Percentiles rank a stretch among this genome's conserved stretches.
Evolutionary conservation across 2,329 filamentous ascomycete species (phyloP).

Genomic region (Epichloe brachyelytri): DNA sequence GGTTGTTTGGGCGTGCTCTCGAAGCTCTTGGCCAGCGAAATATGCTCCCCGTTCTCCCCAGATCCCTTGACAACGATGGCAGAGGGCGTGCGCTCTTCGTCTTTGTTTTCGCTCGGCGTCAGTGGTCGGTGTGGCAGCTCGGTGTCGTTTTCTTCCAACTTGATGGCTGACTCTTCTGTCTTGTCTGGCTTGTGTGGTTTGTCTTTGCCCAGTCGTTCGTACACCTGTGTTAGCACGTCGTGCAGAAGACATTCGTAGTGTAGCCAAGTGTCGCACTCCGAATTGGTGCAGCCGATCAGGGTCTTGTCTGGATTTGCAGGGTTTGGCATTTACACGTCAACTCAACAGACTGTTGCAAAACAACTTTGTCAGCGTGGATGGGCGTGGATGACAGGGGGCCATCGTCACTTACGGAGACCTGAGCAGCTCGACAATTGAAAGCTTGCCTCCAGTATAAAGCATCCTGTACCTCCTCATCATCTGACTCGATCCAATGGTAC

Average conservation of each 20-base stretch:
- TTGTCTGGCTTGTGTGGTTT: constrained; percentile 41
- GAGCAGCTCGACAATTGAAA: constrained; percentile 41
- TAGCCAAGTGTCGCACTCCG: constrained; percentile 46
- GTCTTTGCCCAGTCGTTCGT: constrained; percentile 34
- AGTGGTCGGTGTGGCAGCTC: constrained; percentile 26
- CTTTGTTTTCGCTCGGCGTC: constrained; percentile 38
- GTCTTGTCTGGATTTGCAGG: constrained; percentile 51
- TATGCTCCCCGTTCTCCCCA: constrained; percentile 27
- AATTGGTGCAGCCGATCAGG: constrained; percentile 43
- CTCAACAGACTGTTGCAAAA: constrained; percentile 32
- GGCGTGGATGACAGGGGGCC: background rate
- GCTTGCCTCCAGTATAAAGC: constrained; percentile 53
- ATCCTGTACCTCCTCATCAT: constrained; percentile 49
- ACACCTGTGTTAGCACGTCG: constrained; percentile 37
- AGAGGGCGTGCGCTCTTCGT: constrained; percentile 32
- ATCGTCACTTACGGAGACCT: constrained; percentile 41
- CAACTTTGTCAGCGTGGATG: background rate
- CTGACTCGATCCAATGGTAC: constrained; percentile 55
- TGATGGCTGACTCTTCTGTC: constrained; percentile 23
- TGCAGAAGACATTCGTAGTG: constrained; percentile 50
- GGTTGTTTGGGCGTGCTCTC: constrained; percentile 16
- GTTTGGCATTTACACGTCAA: constrained; percentile 44
- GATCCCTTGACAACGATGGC: constrained; percentile 41
- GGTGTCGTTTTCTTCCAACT: constrained; percentile 17
- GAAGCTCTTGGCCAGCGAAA: constrained; percentile 23